phyloP scores from a whole-genome alignment of 345 rosid species.

The thale cress (Arabidopsis thaliana) region TAIR10.1 NC_003074.8:3438501-3439000 shows the following conservation, averaged over 20 bases:
- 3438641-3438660: conserved; percentile 27
- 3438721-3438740: conserved; percentile 38
- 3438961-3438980: conserved; percentile 33
- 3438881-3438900: conserved; percentile 45
- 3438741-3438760: conserved; percentile 32
- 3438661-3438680: conserved; percentile 30
- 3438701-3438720: conserved; percentile 39
- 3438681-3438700: conserved; percentile 21
- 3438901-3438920: conserved; percentile 54
- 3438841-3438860: conserved; percentile 56
- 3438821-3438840: conserved; percentile 48
- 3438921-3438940: conserved; percentile 51
- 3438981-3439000: conserved; percentile 56
- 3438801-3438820: conserved; percentile 51
- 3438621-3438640: conserved; percentile 19
- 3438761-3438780: conserved; percentile 8
- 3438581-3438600: conserved; percentile 13
- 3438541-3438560: conserved; percentile 1
- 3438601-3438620: conserved; percentile 12
- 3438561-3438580: conserved; percentile 22
- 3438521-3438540: conserved; percentile 10
- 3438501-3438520: not conserved
- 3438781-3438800: conserved; percentile 21
- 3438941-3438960: conserved; percentile 42
- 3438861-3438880: conserved; percentile 33